Base-by-base conservation (phyloP, 371 early-diverging fungal species). In the Actinomortierella wolfii region DNA sequence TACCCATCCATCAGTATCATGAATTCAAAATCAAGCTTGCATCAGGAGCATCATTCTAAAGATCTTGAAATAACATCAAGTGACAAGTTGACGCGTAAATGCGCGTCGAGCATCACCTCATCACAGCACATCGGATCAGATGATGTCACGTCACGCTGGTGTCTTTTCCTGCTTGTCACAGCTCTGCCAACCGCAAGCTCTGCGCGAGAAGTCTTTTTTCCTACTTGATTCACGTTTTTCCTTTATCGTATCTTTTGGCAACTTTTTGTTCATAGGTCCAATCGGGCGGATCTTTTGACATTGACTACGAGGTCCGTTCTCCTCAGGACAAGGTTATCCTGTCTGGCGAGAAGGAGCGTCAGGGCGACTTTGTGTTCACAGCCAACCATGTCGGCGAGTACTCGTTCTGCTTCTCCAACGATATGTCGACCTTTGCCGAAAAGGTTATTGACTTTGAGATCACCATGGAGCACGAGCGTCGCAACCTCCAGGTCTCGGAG, bases 381-480 rank as follows among this genome's bases (percentile, higher is more conserved):
- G 91, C 92, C 5, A 85, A 86, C 39, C 67, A 83, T 51, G 81
- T 80, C 2, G 97, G 97, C 51, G 97, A 97, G 76, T 93, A 93
- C 79, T 76, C 90, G 18, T 93, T 94, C 83, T 96, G 96, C 82
- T 97, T 97, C 85, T 86, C 86, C 64, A 97, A 97, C 79, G 83
- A 83, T 51, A 89, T 92, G 86, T 89, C 94, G 34, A 91, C 94
- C 11, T 92, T 93, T 79, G 91, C 90, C 29, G 92, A 93, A 58
- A 97, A 97, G 78, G 76, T 89, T n/a, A 85, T 96, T 34, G 95
- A 94, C 71, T 93, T 97, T 76, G 97, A 97, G 64, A 90, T 97
- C 59, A 80, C 87, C 0, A 81, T 92, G 20, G 94, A 97, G 70
- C 85, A 92, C 79, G 95, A 95, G 79, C 78, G 76, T 34, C 76